Evolutionary conservation across 208 protist genomes (phyloP), one percentile per base, ranked within the genome.

Genomic region (Leptomonas pyrrhocoris): DNA sequence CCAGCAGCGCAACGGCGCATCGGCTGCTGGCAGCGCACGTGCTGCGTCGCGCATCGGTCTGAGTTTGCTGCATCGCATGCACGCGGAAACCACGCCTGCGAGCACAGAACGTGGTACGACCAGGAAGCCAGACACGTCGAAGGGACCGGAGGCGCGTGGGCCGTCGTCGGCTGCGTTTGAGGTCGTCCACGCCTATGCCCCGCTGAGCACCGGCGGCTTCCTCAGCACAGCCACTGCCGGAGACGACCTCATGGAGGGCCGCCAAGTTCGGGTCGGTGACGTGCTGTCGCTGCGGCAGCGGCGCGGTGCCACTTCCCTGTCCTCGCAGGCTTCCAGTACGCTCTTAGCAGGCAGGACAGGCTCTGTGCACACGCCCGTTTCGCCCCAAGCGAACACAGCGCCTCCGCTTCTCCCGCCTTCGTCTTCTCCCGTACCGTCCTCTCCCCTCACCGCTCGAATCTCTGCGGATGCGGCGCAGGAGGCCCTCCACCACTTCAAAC

Each of bases 121-220:
- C 34, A 25, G n/a, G 38, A 19, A 9, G 30, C 28, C 25, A 7
- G 8, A 25, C 30, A 8, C 19, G 50, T 15, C n/a, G 38, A 8
- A 31, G 18, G 5, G 30, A 31, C 31, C 5, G 16, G 25, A 34
- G 31, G 4, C 30, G 13, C 16, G 54, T 4, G 25, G 28, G 46
- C 9, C 38, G 38, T 42, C 59, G 34, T 19, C 18, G 40, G 28
- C 42, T n/a, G 31, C 36, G 12, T 64, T 84, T 7, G 40, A 66
- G 53, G 73, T 85, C 8, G 90, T 92, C 30, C 81, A 90, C 68
- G 63, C 76, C 13, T 96, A 96, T 68, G 74, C 76, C n/a, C 90
- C 90, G 18, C 73, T 96, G 28, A 90, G 84, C 56, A 84, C 81
- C 1, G 88, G 88, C 34, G 88, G 90, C 34, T 96, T 96, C 67